phyloP scores from a whole-genome alignment of 176 grass and related monocot genomes.

The Tuctoria greenei region DNA sequence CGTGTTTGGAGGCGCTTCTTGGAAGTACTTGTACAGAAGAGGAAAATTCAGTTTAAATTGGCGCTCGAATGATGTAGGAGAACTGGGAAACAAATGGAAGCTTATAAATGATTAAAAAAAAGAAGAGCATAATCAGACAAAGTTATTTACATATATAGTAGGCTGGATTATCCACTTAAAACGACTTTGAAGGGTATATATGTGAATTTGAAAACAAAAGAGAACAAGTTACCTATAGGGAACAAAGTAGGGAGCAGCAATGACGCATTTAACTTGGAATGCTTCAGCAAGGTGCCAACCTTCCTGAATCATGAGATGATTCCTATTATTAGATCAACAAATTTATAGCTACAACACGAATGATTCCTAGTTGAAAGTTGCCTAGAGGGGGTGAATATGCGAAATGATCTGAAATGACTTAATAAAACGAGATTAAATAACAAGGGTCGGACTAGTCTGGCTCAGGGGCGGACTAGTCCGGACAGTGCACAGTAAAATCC shows the following conservation, averaged over 20 bases:
- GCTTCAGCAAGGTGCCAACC: conserved; percentile 94
- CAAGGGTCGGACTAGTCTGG: no score
- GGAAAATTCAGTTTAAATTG: conserved; percentile 67
- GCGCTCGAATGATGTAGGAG: conserved; percentile 72
- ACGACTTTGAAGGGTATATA: neutral
- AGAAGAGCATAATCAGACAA: neutral
- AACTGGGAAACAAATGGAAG: conserved; percentile 53
- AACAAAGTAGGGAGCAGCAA: conserved; percentile 85
- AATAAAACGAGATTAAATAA: no score
- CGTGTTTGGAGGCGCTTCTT: conserved; percentile 65
- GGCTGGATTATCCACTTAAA: conserved; percentile 9
- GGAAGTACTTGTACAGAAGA: conserved; percentile 82
- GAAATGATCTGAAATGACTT: no score
- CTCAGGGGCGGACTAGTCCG: no score
- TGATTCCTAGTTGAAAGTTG: no score
- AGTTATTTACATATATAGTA: neutral
- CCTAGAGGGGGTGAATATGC: no score
- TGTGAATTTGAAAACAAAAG: conserved; percentile 6
- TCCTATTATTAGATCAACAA: conserved; percentile 22
- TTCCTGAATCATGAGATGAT: conserved; percentile 60
- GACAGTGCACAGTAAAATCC: no score
- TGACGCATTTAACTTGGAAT: conserved; percentile 75
- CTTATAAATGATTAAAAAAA: conserved; percentile 3
- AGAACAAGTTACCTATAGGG: conserved; percentile 75
- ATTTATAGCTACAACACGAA: conserved; percentile 4